Percentiles rank a stretch among this genome's conserved stretches.
phyloP scores from a whole-genome alignment of 768 basidiomycete genomes.

The Mycena alexandri region DNA sequence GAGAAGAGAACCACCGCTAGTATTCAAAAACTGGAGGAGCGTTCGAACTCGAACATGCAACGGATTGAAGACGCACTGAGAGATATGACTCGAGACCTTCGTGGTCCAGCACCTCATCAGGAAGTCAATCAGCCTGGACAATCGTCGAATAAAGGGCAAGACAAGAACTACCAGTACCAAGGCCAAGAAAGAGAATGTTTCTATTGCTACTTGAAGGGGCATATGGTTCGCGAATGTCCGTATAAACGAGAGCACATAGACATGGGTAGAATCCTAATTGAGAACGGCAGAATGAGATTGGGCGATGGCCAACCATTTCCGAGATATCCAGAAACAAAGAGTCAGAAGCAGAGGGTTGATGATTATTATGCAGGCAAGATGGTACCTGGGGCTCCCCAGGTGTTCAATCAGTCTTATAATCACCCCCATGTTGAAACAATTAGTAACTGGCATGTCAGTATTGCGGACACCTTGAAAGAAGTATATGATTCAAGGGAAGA shows the following conservation, averaged over 20 bases:
- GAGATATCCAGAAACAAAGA: not conserved
- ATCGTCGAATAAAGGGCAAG: not conserved
- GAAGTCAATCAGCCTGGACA: not conserved
- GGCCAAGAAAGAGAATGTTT: not conserved
- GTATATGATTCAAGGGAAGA: not conserved
- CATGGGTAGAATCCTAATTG: not conserved
- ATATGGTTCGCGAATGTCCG: slow-evolving; percentile 10
- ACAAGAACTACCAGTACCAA: not conserved
- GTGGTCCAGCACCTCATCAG: not conserved
- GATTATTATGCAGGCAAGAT: not conserved
- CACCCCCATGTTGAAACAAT: not conserved
- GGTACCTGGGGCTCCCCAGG: not conserved
- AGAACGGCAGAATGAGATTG: not conserved
- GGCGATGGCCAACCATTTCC: slow-evolving; percentile 10
- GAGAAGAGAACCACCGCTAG: not conserved
- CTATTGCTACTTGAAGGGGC: not conserved
- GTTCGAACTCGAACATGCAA: not conserved
- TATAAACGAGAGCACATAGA: slow-evolving; percentile 11
- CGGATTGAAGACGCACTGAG: not conserved
- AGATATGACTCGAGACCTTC: not conserved
- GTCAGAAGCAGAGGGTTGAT: slow-evolving; percentile 2
- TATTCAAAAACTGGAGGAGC: not conserved
- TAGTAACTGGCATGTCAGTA: not conserved
- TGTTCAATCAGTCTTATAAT: not conserved
- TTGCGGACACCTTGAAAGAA: not conserved